Evolutionary conservation across 164 flowering plant species (phyloP), one percentile per base, ranked within the genome.

Genomic region (Chimonanthus salicifolius): DNA sequence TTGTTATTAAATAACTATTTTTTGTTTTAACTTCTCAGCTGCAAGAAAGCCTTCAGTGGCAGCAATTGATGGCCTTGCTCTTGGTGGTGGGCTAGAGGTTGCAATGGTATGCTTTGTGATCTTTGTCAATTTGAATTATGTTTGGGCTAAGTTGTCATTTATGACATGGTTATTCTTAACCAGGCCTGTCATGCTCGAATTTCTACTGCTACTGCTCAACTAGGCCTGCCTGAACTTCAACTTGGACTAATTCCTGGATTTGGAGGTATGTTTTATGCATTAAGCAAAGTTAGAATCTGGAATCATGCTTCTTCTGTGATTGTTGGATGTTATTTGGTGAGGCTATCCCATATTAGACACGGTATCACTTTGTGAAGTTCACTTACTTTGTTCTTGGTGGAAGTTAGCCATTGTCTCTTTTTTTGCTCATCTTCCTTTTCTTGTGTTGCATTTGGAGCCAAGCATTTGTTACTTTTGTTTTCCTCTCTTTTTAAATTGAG

Each of bases 171-270:
- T 44, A 66, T n/a, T 74, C 21, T 15, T 80, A 70, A 20, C 54
- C 76, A 94, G 99, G 97, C 86, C 45, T 93, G 99, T 81, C 92
- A 90, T 88, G 97, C 97, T 11, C 84, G 98, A 33, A 83, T 95
- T 75, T 90, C 91, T 64, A 93, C 98, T 48, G 77, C 98, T 49
- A 80, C 82, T 76, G 97, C 97, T 72, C 94, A 89, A 76, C 77
- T 95, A 50, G 98, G 98, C 47, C 83, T 95, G 65, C 94, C 99
- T 67, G 99, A 95, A 81, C 99, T 95, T 78, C 97, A 91, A 80
- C 91, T 88, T 62, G 99, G 99, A 70, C 9, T 93, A 21, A 82
- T 93, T 81, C 99, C 99, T 79, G 98, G 97, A 62, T 84, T 90
- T 85, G 99, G 99, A 90, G 99, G 99, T 95, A 88, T 45, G 13